These are phyloP conservation scores for Clonostachys solani DNA, from an alignment of 2,329 filamentous ascomycete species.

Conservation along the genomic window DNA sequence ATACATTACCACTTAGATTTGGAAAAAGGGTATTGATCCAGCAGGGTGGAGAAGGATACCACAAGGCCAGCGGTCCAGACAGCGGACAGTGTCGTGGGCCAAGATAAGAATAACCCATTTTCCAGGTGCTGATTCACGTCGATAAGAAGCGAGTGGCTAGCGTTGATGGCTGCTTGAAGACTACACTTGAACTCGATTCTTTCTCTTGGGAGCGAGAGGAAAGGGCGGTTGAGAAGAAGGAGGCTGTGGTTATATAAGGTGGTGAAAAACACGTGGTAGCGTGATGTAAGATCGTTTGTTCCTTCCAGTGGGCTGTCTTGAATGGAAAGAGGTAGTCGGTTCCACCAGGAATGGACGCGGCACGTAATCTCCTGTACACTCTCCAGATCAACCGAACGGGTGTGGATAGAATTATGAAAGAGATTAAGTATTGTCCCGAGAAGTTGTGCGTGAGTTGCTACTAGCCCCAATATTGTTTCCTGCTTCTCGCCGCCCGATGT, in stretches of 20 bases:
- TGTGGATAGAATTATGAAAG: constrained; percentile 16
- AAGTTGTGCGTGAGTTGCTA: constrained; percentile 12
- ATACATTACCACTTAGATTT: constrained; percentile 7
- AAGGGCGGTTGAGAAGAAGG: constrained; percentile 24
- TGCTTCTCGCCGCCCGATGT: constrained; percentile 4
- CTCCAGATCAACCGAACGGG: constrained; percentile 9
- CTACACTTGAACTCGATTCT: constrained; percentile 19
- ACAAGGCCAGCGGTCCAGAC: constrained; percentile 30
- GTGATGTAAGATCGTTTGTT: not conserved
- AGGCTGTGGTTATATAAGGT: constrained; percentile 23
- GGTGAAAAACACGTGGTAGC: constrained; percentile 14
- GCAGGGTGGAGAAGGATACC: constrained; percentile 23
- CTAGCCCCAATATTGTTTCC: constrained; percentile 8
- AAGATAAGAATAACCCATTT: constrained; percentile 14
- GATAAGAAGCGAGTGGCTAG: constrained; percentile 17
- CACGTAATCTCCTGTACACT: constrained; percentile 11
- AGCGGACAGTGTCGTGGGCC: constrained; percentile 26
- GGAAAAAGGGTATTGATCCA: constrained; percentile 15
- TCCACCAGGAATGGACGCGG: constrained; percentile 16
- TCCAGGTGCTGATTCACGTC: constrained; percentile 9
- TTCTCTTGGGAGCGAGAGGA: constrained; percentile 20
- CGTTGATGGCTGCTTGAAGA: constrained; percentile 20
- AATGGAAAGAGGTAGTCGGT: constrained; percentile 9
- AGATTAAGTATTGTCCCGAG: constrained; percentile 10
- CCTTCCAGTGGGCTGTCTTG: constrained; percentile 5